Conservation (phyloP, 352 stramenopile species). For the Plasmopara viticola region DNA sequence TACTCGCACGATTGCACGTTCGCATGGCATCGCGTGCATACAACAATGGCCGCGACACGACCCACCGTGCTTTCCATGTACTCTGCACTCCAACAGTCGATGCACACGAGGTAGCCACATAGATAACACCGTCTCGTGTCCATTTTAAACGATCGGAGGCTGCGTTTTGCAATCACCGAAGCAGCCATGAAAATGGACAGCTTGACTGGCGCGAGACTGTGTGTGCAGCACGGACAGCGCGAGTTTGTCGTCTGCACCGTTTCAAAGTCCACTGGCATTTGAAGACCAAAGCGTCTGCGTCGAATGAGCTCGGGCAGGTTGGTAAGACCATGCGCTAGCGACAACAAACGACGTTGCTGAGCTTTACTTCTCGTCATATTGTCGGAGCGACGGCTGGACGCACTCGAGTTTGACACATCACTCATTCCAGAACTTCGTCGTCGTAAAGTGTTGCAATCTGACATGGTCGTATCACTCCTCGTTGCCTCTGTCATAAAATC, state of each 20-base stretch:
- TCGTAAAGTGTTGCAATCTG: slow-evolving; percentile 9
- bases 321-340: slow-evolving; percentile 26
- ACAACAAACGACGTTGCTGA: slow-evolving; percentile 14
- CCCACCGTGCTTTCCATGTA: slow-evolving; percentile 23
- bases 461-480: slow-evolving; percentile 1
- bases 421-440: slow-evolving; percentile 6
- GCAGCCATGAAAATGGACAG: slow-evolving; percentile 9
- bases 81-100: slow-evolving; percentile 27
- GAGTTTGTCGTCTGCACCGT: slow-evolving; percentile 30
- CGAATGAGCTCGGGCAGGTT: slow-evolving; percentile 38
- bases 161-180: slow-evolving; percentile 7
- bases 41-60: slow-evolving; percentile 27
- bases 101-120: slow-evolving; percentile 31
- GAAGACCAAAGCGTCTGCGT: slow-evolving; percentile 46
- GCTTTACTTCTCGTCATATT: background rate
- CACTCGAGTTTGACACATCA: background rate
- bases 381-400: too few relatives aligned
- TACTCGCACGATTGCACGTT: slow-evolving; percentile 49
- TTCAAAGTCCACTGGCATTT: slow-evolving; percentile 36
- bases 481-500: background rate
- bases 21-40: slow-evolving; percentile 37
- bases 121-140: slow-evolving; percentile 31
- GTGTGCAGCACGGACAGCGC: slow-evolving; percentile 49
- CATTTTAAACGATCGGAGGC: slow-evolving; percentile 7
- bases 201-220: slow-evolving; percentile 25